Evolutionary conservation across 140 eudicot genomes (phyloP).

Genomic region (Erigeron philadelphicus): DNA sequence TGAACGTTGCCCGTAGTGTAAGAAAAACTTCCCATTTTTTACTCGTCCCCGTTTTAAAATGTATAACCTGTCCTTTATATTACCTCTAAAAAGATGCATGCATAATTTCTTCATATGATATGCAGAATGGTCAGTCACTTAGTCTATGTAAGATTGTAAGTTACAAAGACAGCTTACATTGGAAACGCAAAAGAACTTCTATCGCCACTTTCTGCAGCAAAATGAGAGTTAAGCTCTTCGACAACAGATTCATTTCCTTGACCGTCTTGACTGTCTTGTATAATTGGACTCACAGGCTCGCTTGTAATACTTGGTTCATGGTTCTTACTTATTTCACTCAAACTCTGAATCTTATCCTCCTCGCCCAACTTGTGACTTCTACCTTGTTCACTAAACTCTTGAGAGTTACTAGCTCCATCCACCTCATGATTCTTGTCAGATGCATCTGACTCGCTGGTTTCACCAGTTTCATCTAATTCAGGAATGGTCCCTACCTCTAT

Average conservation of each 20-base stretch:
- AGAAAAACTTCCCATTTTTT: no score
- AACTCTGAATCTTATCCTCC: conserved; percentile 28
- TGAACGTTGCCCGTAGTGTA: no score
- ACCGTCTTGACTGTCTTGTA: conserved; percentile 26
- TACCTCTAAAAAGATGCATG: no score
- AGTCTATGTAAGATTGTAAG: neutral
- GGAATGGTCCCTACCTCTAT: conserved; percentile 12
- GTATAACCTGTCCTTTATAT: no score
- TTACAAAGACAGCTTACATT: conserved; percentile 40
- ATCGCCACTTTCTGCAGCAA: conserved; percentile 31
- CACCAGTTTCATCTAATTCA: conserved; percentile 17
- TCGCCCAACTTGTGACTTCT: conserved; percentile 29
- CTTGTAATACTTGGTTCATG: conserved; percentile 19
- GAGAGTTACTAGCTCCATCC: neutral
- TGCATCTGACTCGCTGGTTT: conserved; percentile 2
- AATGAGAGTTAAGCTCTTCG: conserved; percentile 22
- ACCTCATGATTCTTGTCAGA: conserved; percentile 5
- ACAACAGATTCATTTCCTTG: conserved; percentile 17
- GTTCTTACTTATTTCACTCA: conserved; percentile 19
- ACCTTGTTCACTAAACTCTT: neutral
- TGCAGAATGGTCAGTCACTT: neutral
- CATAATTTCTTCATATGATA: neutral
- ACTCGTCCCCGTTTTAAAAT: no score
- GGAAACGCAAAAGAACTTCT: conserved; percentile 63
- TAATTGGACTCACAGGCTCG: conserved; percentile 27